Conservation (phyloP, 495 filamentous ascomycete genomes). For the Cladorrhinum samala region DNA sequence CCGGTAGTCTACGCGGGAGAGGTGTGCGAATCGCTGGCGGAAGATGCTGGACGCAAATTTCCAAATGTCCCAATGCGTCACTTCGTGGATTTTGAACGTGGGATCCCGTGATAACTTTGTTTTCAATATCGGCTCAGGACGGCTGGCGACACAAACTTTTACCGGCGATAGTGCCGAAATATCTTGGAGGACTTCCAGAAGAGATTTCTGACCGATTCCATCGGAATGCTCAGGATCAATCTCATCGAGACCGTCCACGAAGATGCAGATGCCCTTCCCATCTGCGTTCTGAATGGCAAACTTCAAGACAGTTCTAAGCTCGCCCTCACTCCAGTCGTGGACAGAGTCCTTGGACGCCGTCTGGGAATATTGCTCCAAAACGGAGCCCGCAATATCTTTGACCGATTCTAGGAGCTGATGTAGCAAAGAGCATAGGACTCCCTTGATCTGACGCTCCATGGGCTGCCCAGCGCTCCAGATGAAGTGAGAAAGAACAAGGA, state of each 20-base stretch:
- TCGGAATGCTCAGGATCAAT: neutral
- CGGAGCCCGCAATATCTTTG: neutral
- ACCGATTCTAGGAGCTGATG: conserved; percentile 1
- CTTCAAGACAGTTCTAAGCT: neutral
- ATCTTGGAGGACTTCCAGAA: neutral
- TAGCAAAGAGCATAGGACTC: conserved; percentile 9
- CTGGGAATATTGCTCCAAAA: neutral
- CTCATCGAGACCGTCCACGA: conserved; percentile 10
- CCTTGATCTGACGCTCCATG: conserved; percentile 9
- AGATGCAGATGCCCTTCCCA: neutral
- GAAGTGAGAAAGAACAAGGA: conserved; percentile 3
- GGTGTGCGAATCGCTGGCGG: neutral
- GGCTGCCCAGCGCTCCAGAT: conserved; percentile 10
- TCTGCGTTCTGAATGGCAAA: neutral
- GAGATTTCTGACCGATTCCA: neutral
- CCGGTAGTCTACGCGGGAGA: neutral
- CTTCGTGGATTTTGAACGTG: neutral
- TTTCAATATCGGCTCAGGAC: neutral
- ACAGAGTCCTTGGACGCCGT: neutral
- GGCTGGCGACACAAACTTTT: neutral
- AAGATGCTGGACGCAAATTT: neutral
- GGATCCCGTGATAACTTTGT: neutral
- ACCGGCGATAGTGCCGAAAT: neutral
- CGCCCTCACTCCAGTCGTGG: conserved; percentile 1
- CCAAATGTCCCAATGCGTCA: neutral